Base-by-base conservation (phyloP, 805 yeast species). In the Ogataea naganishii region DNA sequence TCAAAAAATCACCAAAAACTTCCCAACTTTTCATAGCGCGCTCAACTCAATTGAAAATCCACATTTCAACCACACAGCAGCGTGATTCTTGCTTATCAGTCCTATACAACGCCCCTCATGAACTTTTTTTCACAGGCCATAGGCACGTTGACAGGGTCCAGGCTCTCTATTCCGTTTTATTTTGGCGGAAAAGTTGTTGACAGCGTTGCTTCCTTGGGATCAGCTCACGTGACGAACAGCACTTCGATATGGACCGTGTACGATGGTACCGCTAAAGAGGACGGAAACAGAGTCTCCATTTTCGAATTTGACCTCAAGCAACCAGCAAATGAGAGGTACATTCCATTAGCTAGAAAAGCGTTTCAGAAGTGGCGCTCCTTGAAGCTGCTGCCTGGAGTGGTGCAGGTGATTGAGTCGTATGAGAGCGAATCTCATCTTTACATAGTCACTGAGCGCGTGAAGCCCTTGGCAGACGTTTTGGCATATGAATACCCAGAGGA, bases 71-170 rank as follows among this genome's bases (percentile, higher is more conserved):
- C n/a, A n/a, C n/a, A n/a, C n/a, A n/a, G n/a, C n/a, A n/a, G n/a
- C n/a, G n/a, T n/a, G n/a, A n/a, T n/a, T n/a, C n/a, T n/a, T n/a
- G n/a, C n/a, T n/a, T n/a, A n/a, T n/a, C n/a, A n/a, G n/a, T n/a
- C n/a, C n/a, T n/a, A n/a, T n/a, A n/a, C n/a, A n/a, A n/a, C n/a
- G n/a, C n/a, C n/a, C n/a, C n/a, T n/a, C n/a, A 80, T 80, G 88
- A 78, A 80, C 54, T 80, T 80, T 43, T 57, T 80, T n/a, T 55
- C 82, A 2, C 75, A 69, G 36, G 71, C 86, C 1, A 55, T 78
- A 17, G 69, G 70, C 26, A 60, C 74, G 3, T 53, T 77, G 14
- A 70, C 78, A 9, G 70, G 79, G 2, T 69, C 81, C 8, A 77
- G 79, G 4, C 46, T 55, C 3, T 57, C 75, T 2, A 69, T 78